Percentiles rank a stretch among this genome's conserved stretches.
These are phyloP conservation scores for Torulaspora indica DNA, from an alignment of 805 yeast species.

Conservation along the genomic window DNA sequence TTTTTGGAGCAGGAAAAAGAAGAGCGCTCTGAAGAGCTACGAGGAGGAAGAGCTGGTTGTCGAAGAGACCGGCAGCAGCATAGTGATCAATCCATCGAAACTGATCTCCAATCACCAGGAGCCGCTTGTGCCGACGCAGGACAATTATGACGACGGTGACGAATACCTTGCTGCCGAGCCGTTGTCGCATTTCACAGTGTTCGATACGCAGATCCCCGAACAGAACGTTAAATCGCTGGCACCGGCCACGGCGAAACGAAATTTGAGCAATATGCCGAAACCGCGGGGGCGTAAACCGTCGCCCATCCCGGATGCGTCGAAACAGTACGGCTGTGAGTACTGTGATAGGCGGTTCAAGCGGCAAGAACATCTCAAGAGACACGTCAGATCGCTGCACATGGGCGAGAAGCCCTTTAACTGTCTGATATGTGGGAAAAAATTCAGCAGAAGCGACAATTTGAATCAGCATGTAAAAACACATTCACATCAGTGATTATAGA, in stretches of 20 bases:
- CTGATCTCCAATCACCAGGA: conserved; percentile 8
- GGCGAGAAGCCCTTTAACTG: conserved; percentile 68
- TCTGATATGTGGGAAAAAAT: conserved; percentile 55
- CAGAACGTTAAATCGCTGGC: not conserved
- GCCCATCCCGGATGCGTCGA: conserved; percentile 49
- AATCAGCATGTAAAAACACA: conserved; percentile 65
- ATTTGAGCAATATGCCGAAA: conserved; percentile 31
- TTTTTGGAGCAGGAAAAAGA: conserved; percentile 27
- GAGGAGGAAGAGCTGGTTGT: conserved; percentile 6
- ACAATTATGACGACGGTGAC: conserved; percentile 8
- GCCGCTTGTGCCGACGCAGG: conserved; percentile 3
- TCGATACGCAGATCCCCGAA: conserved; percentile 4
- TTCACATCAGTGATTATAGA: conserved; percentile 17
- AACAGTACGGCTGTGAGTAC: conserved; percentile 58
- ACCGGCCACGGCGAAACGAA: conserved; percentile 15
- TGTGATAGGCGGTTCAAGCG: conserved; percentile 66
- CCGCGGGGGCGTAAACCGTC: conserved; percentile 65
- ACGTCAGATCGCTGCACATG: conserved; percentile 66
- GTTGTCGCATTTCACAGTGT: conserved; percentile 10
- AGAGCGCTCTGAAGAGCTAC: not conserved
- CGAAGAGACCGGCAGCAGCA: conserved; percentile 16
- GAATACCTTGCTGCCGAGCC: conserved; percentile 11
- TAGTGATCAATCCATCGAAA: conserved; percentile 18
- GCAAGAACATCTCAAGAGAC: conserved; percentile 74
- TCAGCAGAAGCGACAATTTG: conserved; percentile 62